Conservation (phyloP, 116 monocot genomes). For the Dioscorea cayenensis region DNA sequence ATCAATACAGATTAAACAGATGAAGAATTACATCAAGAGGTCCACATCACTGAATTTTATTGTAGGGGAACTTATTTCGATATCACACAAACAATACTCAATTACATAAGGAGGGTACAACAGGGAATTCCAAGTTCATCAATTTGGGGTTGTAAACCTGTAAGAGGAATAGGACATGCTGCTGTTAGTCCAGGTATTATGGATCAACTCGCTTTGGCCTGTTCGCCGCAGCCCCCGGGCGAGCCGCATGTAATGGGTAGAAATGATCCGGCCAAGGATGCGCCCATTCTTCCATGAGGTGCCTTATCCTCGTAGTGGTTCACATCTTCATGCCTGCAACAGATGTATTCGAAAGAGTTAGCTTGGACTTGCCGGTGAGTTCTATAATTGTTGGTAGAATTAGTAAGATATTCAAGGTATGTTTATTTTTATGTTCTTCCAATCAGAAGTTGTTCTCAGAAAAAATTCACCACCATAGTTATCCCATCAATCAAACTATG, state of each 20-base stretch:
- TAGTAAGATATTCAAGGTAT: too few species aligned
- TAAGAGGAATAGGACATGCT: constrained; percentile 71
- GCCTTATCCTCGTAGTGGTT: constrained; percentile 53
- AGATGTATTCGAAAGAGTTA: background rate
- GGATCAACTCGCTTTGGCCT: constrained; percentile 52
- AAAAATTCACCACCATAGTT: too few species aligned
- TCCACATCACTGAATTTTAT: too few species aligned
- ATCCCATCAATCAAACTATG: too few species aligned
- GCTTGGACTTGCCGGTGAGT: too few species aligned
- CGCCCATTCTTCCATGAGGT: constrained; percentile 43
- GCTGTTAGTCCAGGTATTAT: constrained; percentile 47
- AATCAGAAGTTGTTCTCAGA: too few species aligned
- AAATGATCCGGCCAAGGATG: constrained; percentile 87
- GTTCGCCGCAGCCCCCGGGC: constrained; percentile 85
- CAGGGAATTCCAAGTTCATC: background rate
- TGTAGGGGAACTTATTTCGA: too few species aligned
- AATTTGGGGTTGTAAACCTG: constrained; percentile 35
- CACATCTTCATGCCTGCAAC: constrained; percentile 57
- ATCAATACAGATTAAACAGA: too few species aligned
- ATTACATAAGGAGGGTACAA: background rate
- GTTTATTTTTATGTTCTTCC: too few species aligned
- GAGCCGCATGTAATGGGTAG: constrained; percentile 76
- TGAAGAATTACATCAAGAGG: too few species aligned
- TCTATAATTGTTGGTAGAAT: too few species aligned
- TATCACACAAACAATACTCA: background rate